Evolutionary conservation across 805 yeast genomes (phyloP).

Genomic region (Ogataea ramenticola): DNA sequence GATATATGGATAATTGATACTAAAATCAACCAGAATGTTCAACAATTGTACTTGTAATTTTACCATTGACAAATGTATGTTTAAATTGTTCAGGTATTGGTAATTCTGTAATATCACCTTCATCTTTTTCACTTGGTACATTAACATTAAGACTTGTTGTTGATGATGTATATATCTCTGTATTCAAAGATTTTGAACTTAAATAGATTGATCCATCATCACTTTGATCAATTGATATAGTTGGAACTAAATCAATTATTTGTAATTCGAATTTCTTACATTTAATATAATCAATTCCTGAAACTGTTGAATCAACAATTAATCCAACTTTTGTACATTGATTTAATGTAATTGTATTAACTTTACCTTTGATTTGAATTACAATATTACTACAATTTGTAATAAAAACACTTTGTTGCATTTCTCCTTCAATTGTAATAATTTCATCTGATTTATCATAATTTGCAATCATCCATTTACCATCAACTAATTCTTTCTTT

Average conservation of each 20-base stretch:
- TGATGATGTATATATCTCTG: slow-evolving; percentile 77
- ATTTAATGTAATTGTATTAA: slow-evolving; percentile 77
- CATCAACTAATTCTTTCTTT: slow-evolving; percentile 68
- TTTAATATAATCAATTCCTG: slow-evolving; percentile 85
- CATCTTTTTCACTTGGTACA: slow-evolving; percentile 56
- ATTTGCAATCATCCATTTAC: slow-evolving; percentile 86
- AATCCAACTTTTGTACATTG: slow-evolving; percentile 68
- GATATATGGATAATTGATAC: not conserved
- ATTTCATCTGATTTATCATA: slow-evolving; percentile 56
- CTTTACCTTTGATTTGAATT: slow-evolving; percentile 83
- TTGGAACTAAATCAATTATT: slow-evolving; percentile 73
- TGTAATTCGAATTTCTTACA: slow-evolving; percentile 78
- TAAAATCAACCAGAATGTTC: slow-evolving; percentile 67
- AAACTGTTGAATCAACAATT: slow-evolving; percentile 75
- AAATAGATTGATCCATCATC: slow-evolving; percentile 81
- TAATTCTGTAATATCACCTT: slow-evolving; percentile 60
- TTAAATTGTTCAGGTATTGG: slow-evolving; percentile 90
- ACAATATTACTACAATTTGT: slow-evolving; percentile 72
- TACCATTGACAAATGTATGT: slow-evolving; percentile 57
- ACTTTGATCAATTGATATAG: slow-evolving; percentile 80
- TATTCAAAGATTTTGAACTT: slow-evolving; percentile 59
- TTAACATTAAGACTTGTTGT: slow-evolving; percentile 83
- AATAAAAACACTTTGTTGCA: slow-evolving; percentile 83
- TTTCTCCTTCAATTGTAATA: slow-evolving; percentile 66
- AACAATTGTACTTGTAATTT: slow-evolving; percentile 62